Evolutionary conservation across 2,329 filamentous ascomycete species (phyloP).

Genomic region (Botrytis porri): DNA sequence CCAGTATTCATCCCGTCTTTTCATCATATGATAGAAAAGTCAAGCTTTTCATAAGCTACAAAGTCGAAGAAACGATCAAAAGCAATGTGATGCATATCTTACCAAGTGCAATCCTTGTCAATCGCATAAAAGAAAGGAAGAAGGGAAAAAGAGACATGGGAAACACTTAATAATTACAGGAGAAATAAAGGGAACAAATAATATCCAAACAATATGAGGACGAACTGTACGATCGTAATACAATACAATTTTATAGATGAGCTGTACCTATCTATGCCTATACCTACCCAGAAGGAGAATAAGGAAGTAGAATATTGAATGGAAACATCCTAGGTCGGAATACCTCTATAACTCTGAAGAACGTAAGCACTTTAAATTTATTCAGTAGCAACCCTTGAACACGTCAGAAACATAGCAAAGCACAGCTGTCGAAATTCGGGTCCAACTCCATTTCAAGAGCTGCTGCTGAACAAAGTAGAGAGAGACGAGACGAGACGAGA

Average conservation of each 20-base stretch:
- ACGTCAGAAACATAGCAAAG: neutral
- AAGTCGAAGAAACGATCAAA: neutral
- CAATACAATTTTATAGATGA: neutral
- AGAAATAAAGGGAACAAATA: neutral
- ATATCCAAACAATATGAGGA: neutral
- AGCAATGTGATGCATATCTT: slow-evolving; percentile 8
- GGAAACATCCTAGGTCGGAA: neutral
- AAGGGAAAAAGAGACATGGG: neutral
- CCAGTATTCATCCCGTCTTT: neutral
- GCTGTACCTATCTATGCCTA: neutral
- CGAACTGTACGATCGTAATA: neutral
- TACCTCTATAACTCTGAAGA: neutral
- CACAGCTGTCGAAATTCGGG: neutral
- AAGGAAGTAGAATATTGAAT: neutral
- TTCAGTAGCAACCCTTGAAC: neutral
- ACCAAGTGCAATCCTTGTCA: neutral
- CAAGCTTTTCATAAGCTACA: slow-evolving; percentile 9
- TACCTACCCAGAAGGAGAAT: neutral
- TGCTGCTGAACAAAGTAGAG: neutral
- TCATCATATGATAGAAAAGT: slow-evolving; percentile 10
- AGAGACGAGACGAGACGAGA: slow-evolving; percentile 2
- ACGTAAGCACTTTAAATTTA: slow-evolving; percentile 11
- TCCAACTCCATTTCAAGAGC: neutral
- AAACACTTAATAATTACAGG: neutral
- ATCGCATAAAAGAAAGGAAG: neutral